Base-by-base conservation (phyloP, 1,284 basidiomycete species). In the Ceraceosorus bombacis region DNA sequence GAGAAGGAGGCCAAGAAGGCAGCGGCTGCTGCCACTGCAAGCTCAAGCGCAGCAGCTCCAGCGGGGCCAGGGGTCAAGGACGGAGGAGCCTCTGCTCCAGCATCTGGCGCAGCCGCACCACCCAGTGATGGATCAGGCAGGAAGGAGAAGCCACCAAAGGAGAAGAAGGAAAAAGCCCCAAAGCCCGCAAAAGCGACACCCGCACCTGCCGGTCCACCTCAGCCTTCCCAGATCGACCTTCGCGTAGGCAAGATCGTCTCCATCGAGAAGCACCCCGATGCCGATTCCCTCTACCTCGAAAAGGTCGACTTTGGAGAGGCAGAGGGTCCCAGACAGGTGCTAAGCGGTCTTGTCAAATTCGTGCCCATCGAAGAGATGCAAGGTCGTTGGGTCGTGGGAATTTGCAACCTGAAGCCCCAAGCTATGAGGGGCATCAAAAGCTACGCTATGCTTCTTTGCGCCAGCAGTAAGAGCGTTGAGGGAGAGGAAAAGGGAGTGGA, bases 351-450 rank as follows among this genome's bases (percentile, higher is more conserved):
- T 48, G 76, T 77, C 48, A 62, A 76, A 61, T 77, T 66, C 60
- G 74, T 77, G 38, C 74, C 76, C 39, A 73, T 76, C 52, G 76
- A 77, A 41, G 59, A 75, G 68, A 75, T 77, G 74, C 60, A 68
- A 57, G 71, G 73, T 59, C 66, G 76, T 27, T 64, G 67, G 65
- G 74, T 76, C 27, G 69, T 77, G 7, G 74, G 74, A 48, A 67
- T 77, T 15, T 76, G 74, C 70, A 77, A 77, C 60, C 66, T 77
- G 54, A 77, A 77, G 68, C 76, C 76, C 3, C 68, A 58, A 5
- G 61, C 73, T 17, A 77, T 77, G 74, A 63, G 76, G n/a, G 76
- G 76, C 49, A 76, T 77, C 64, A 76, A 76, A 71, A 72, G 69
- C 60, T 70, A 69, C 63, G 76, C 68, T 36, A 77, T 77, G 76